Evolutionary conservation across 768 basidiomycete species (phyloP).

Genomic region (Tubosaeta sp.): DNA sequence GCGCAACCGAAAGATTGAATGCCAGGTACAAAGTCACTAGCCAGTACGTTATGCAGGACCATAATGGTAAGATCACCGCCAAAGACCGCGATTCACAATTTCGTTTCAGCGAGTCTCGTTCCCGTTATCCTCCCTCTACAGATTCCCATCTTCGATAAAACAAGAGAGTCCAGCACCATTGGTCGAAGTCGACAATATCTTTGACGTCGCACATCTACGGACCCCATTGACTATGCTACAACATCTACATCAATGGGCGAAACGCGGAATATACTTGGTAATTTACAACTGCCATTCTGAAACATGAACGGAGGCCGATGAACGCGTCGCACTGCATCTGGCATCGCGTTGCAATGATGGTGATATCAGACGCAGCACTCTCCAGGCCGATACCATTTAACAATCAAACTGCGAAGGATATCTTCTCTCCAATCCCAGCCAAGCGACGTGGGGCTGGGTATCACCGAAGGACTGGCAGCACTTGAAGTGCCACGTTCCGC

Average conservation of each 20-base stretch:
- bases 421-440: not conserved
- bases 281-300: not conserved
- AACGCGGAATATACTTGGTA: not conserved
- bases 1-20: not conserved
- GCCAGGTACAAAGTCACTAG: too few relatives aligned
- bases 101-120: too few relatives aligned
- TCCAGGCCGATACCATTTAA: not conserved
- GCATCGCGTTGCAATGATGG: too few relatives aligned
- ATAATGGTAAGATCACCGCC: too few relatives aligned
- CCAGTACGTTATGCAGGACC: too few relatives aligned
- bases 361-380: not conserved
- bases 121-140: too few relatives aligned
- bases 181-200: not conserved
- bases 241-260: not conserved
- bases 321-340: not conserved
- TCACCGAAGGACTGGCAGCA: not conserved
- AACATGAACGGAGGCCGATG: not conserved
- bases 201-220: not conserved
- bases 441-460: not conserved
- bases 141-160: too few relatives aligned
- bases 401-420: not conserved
- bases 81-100: too few relatives aligned
- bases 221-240: not conserved
- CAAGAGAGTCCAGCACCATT: too few relatives aligned
- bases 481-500: not conserved